Conservation (phyloP, 1,284 basidiomycete species). For the Ceratobasidium sp. region DNA sequence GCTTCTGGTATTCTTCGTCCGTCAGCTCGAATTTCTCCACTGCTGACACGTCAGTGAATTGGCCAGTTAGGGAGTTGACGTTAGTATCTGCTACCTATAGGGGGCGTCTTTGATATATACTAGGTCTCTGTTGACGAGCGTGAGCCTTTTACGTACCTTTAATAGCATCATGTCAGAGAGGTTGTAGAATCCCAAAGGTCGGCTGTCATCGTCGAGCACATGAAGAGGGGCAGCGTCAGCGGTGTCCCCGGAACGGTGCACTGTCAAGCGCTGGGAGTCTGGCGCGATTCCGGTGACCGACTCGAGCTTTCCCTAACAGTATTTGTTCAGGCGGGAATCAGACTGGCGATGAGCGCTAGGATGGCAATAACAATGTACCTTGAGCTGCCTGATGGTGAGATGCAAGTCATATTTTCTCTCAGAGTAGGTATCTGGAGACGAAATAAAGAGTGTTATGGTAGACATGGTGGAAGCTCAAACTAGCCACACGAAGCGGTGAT, state of each 20-base stretch:
- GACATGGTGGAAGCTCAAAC: constrained; percentile 48
- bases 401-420: constrained; percentile 84
- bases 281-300: constrained; percentile 89
- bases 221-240: constrained; percentile 60
- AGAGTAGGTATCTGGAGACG: constrained; percentile 87
- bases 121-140: constrained; percentile 3
- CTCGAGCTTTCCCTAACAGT: constrained; percentile 79
- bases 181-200: constrained; percentile 78
- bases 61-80: constrained; percentile 75
- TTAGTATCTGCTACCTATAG: constrained; percentile 80
- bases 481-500: constrained; percentile 5
- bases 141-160: constrained; percentile 65
- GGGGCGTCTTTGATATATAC: constrained; percentile 12
- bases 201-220: constrained; percentile 71
- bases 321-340: background rate
- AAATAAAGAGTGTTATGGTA: constrained; percentile 74
- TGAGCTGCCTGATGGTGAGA: constrained; percentile 78
- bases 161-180: constrained; percentile 75
- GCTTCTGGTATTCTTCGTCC: constrained; percentile 81
- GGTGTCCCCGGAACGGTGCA: constrained; percentile 72
- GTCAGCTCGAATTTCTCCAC: constrained; percentile 95
- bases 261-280: constrained; percentile 72
- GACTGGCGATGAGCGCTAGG: background rate
- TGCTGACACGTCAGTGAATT: constrained; percentile 83
- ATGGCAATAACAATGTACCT: constrained; percentile 61